Conservation (phyloP, 306 rosid genomes). For the Pyrus bretschneideri region DNA sequence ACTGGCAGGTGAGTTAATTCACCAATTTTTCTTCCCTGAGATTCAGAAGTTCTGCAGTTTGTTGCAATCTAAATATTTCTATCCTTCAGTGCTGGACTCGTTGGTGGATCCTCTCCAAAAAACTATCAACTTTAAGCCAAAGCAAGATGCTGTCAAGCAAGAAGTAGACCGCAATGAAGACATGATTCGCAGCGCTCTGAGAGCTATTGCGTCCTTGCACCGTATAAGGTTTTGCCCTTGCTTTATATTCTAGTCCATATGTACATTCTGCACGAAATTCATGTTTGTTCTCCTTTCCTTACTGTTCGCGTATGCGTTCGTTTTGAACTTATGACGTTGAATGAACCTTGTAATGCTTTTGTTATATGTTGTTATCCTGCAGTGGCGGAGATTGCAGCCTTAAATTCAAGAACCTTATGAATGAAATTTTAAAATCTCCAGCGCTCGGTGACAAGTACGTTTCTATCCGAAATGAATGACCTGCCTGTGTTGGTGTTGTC, state of each 20-base stretch:
- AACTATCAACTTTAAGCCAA: slow-evolving; percentile 91
- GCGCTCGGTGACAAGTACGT: slow-evolving; percentile 70
- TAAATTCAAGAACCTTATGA: slow-evolving; percentile 88
- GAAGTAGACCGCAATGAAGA: slow-evolving; percentile 99
- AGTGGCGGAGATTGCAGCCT: slow-evolving; percentile 97
- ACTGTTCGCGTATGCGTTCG: neutral
- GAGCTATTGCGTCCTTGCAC: slow-evolving; percentile 90
- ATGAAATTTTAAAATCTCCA: slow-evolving; percentile 73
- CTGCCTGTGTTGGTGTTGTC: neutral
- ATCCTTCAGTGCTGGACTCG: slow-evolving; percentile 75
- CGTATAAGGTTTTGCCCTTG: slow-evolving; percentile 64
- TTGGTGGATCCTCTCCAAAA: slow-evolving; percentile 98
- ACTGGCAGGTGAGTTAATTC: slow-evolving; percentile 64
- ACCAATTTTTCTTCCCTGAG: neutral
- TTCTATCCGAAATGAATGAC: slow-evolving; percentile 88
- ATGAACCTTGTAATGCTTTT: slow-evolving; percentile 11
- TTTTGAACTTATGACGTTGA: neutral
- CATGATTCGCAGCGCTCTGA: slow-evolving; percentile 98
- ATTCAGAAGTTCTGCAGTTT: slow-evolving; percentile 1
- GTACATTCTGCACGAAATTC: neutral
- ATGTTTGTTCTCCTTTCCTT: neutral
- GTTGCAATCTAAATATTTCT: slow-evolving; percentile 15
- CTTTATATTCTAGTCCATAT: neutral
- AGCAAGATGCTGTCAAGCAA: slow-evolving; percentile 98
- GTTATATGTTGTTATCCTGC: slow-evolving; percentile 22